phyloP scores from a whole-genome alignment of 352 stramenopile species.

The Salisapilia sapeloensis region DNA sequence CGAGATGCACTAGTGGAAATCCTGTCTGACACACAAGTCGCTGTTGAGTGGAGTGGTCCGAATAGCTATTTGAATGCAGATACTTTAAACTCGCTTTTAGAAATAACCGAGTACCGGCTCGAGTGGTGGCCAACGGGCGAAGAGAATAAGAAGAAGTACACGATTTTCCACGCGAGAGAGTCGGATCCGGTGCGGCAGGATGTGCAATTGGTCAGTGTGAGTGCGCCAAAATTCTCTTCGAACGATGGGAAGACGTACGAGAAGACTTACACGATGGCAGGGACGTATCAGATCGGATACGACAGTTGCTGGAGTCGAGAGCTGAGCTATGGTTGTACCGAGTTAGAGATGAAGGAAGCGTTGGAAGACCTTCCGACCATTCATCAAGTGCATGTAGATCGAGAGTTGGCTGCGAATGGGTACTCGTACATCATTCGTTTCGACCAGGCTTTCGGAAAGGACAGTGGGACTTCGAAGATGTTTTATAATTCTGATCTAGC shows the following conservation, averaged over 20 bases:
- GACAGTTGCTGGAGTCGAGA: conserved; percentile 74
- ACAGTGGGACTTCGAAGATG: conserved; percentile 39
- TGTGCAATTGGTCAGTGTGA: conserved; percentile 52
- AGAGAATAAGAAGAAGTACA: conserved; percentile 21
- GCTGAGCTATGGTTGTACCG: conserved; percentile 74
- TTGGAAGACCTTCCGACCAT: conserved; percentile 36
- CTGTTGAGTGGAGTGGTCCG: conserved; percentile 67
- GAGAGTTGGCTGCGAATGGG: conserved; percentile 40
- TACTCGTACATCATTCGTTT: conserved; percentile 74
- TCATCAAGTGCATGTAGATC: conserved; percentile 25
- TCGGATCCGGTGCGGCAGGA: conserved; percentile 20
- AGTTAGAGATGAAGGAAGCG: conserved; percentile 49
- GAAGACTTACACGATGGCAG: conserved; percentile 29
- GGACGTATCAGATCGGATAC: conserved; percentile 84
- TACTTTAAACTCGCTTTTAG: too few species aligned
- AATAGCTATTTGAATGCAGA: conserved; percentile 37
- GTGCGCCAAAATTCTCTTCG: conserved; percentile 22
- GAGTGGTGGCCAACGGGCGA: conserved; percentile 39
- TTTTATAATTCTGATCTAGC: conserved; percentile 23
- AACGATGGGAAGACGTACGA: too few species aligned
- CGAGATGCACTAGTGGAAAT: conserved; percentile 17
- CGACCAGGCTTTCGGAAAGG: conserved; percentile 18
- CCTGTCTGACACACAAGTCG: conserved; percentile 33
- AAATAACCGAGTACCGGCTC: conserved; percentile 63
- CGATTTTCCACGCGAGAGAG: conserved; percentile 28